Percentiles rank a stretch among this genome's conserved stretches.
phyloP scores from a whole-genome alignment of 345 rosid genomes.

The Salix exigua region DNA sequence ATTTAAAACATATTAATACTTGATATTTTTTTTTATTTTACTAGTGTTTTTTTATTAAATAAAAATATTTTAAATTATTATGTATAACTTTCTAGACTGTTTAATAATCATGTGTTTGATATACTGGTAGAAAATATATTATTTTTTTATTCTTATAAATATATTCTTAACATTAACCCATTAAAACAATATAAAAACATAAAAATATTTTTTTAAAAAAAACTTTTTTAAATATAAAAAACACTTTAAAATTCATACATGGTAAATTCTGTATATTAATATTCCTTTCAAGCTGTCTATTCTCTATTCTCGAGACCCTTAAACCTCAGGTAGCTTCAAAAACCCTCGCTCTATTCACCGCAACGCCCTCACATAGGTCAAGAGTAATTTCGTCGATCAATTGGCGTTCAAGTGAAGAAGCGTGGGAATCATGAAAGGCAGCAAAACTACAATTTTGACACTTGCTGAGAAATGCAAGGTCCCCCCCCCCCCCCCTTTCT shows the following conservation, averaged over 20 bases:
- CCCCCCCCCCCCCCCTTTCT: background rate
- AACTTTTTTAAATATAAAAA: background rate
- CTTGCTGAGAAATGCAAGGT: slow-evolving; percentile 81
- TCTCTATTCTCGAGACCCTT: background rate
- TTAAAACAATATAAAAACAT: background rate
- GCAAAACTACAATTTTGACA: slow-evolving; percentile 44
- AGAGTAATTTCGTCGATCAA: slow-evolving; percentile 47
- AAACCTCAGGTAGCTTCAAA: background rate
- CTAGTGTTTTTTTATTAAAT: no score
- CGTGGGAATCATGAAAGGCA: slow-evolving; percentile 37
- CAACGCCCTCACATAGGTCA: background rate
- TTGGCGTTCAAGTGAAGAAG: slow-evolving; percentile 28
- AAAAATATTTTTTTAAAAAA: background rate
- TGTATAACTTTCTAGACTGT: no score
- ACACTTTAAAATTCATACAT: no score
- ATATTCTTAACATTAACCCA: no score
- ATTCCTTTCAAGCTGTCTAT: no score
- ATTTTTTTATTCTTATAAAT: no score
- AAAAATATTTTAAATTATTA: no score
- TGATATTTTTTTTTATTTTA: no score
- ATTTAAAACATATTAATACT: no score
- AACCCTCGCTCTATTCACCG: background rate
- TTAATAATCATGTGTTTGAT: no score
- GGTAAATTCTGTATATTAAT: no score
- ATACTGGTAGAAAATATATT: no score